A percentile compares a stretch with the other conserved stretches of the same genome.
Evolutionary conservation across 257 asterid species (phyloP).

Genomic region (Fraxinus americana): DNA sequence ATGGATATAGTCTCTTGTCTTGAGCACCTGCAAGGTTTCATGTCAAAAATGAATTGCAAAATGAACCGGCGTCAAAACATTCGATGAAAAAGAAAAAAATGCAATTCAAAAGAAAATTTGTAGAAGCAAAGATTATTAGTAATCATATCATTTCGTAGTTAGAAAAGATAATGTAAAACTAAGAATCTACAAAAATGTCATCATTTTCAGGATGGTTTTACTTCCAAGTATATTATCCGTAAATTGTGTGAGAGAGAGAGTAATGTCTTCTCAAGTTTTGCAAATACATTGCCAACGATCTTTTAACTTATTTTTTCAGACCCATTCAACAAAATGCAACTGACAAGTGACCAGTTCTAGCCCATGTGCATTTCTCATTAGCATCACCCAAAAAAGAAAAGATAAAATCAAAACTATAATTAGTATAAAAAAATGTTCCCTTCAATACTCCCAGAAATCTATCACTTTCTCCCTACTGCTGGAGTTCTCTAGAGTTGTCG

Average conservation of each 20-base stretch:
- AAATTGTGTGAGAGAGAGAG: too few relatives aligned
- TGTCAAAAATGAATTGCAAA: background rate
- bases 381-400: background rate
- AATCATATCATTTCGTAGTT: background rate
- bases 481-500: background rate
- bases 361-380: background rate
- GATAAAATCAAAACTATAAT: background rate
- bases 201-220: background rate
- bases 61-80: background rate
- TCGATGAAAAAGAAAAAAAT: background rate
- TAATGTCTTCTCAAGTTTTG: too few relatives aligned
- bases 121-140: too few relatives aligned
- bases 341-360: background rate
- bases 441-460: background rate
- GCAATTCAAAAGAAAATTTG: too few relatives aligned
- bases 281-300: too few relatives aligned
- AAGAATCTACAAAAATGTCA: background rate
- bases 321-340: background rate
- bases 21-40: slow-evolving; percentile 54
- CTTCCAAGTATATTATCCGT: background rate
- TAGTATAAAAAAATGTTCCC: background rate
- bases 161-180: background rate
- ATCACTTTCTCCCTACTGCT: background rate
- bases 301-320: too few relatives aligned
- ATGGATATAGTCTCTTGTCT: slow-evolving; percentile 72